Base-by-base conservation (phyloP, 2,329 filamentous ascomycete species). In the Fusarium decemcellulare region DNA sequence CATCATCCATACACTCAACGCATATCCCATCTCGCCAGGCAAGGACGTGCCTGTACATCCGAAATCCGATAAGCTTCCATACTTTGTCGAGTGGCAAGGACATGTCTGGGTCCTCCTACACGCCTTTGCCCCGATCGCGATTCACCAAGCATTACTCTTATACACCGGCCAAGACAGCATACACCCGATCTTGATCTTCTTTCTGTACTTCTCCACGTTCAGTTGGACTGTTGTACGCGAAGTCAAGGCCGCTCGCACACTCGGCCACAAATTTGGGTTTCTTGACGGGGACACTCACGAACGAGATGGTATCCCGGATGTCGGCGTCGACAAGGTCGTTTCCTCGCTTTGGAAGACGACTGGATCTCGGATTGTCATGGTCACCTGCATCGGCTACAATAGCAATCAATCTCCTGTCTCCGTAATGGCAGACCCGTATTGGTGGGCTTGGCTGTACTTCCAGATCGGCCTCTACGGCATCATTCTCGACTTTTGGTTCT, bases 401-500 rank as follows among this genome's bases (percentile, higher is more conserved):
- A 47, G 44, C 27, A 46, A 15, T 3, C 55, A 64, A 10, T 57
- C 65, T 1, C 65, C 65, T 8, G 9, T 15, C 43, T 1, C 32
- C 18, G 11, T 54, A 30, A 5, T 63, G 47, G 29, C 39, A 42
- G 58, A 61, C 1, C 2, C 3, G 8, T 37, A 44, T 10, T 65
- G 62, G 62, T 63, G 27, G 63, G 37, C 55, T 10, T 64, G 59
- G 65, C 32, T 68, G 2, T 68, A 43, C 29, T 15, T 68, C 1
- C 54, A 68, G 9, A 68, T 68, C 4, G 65, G 65, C 14, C 44
- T 68, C 2, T 68, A 68, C 3, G 63, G 63, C 5, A 63, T 68
- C 5, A 43, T 68, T 8, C 64, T 68, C 5, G 65, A 68, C 48
- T 68, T 68, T 16, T 68, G 65, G 65, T 68, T 68, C 18, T 68